Evolutionary conservation across 2,329 filamentous ascomycete species (phyloP).

Genomic region (Cladosporium sp.): DNA sequence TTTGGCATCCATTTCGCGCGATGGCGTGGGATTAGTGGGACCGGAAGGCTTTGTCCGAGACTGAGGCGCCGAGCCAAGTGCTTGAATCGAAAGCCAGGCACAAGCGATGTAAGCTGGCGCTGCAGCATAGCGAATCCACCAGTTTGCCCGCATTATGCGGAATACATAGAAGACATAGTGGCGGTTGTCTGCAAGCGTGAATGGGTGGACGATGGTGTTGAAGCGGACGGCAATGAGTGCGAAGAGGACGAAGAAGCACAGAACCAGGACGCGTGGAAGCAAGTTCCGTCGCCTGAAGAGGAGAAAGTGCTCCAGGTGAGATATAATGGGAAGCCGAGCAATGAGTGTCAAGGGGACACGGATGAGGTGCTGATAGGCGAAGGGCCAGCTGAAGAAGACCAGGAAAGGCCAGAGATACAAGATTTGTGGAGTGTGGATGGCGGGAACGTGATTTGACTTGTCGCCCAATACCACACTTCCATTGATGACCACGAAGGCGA

Average conservation of each 20-base stretch:
- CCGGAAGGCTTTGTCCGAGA: constrained; percentile 2
- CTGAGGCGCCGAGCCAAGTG: constrained; percentile 41
- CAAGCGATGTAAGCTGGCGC: constrained; percentile 64
- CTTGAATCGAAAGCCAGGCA: constrained; percentile 61
- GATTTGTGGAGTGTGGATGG: constrained; percentile 83
- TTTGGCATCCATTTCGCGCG: background rate
- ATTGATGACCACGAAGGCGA: constrained; percentile 75
- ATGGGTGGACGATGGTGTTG: constrained; percentile 94
- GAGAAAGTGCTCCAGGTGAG: constrained; percentile 22
- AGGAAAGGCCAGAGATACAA: constrained; percentile 93
- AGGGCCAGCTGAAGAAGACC: constrained; percentile 78
- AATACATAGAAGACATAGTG: constrained; percentile 98
- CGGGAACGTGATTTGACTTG: constrained; percentile 88
- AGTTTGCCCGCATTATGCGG: constrained; percentile 60
- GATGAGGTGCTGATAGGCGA: constrained; percentile 56
- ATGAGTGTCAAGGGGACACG: constrained; percentile 23
- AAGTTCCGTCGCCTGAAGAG: constrained; percentile 29
- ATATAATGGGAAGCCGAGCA: constrained; percentile 21
- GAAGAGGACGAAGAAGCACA: constrained; percentile 32
- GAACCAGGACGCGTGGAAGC: constrained; percentile 35
- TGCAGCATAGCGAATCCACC: constrained; percentile 41
- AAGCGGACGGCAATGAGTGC: constrained; percentile 55
- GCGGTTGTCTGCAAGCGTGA: constrained; percentile 90
- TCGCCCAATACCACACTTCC: constrained; percentile 89
- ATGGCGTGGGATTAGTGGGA: background rate